Conservation (phyloP, 2,329 filamentous ascomycete species). For the Arthrobotrys conoides region DNA sequence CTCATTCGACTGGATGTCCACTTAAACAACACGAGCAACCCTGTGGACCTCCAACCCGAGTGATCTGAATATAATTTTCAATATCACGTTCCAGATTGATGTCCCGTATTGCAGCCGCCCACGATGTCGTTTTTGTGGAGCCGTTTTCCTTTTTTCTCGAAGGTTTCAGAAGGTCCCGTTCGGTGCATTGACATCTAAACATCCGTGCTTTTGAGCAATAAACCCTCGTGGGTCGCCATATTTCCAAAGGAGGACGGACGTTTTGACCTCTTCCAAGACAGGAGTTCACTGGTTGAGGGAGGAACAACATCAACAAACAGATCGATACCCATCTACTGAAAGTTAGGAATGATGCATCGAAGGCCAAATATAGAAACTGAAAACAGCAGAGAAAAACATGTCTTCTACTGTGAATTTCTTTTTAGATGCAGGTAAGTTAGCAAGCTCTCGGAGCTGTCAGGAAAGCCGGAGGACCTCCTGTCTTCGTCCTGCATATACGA, state of each 20-base stretch:
- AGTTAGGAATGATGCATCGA: slow-evolving; percentile 29
- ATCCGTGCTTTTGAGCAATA: slow-evolving; percentile 55
- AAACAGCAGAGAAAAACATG: slow-evolving; percentile 11
- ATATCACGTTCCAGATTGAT: slow-evolving; percentile 50
- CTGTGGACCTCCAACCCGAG: slow-evolving; percentile 19
- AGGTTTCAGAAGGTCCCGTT: slow-evolving; percentile 49
- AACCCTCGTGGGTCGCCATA: slow-evolving; percentile 46
- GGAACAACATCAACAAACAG: slow-evolving; percentile 39
- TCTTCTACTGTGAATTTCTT: slow-evolving; percentile 19
- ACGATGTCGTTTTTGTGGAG: slow-evolving; percentile 27
- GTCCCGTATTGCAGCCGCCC: slow-evolving; percentile 45
- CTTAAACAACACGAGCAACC: slow-evolving; percentile 32
- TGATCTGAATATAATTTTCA: slow-evolving; percentile 20
- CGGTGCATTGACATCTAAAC: slow-evolving; percentile 59
- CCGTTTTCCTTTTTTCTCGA: slow-evolving; percentile 55
- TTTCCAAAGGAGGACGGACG: slow-evolving; percentile 58
- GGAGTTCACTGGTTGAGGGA: slow-evolving; percentile 32
- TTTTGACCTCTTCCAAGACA: slow-evolving; percentile 60
- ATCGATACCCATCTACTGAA: slow-evolving; percentile 34
- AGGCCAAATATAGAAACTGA: slow-evolving; percentile 54
- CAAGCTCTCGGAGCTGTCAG: slow-evolving; percentile 22
- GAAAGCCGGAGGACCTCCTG: slow-evolving; percentile 11
- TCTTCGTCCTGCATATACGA: slow-evolving; percentile 31
- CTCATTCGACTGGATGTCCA: slow-evolving; percentile 12
- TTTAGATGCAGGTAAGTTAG: slow-evolving; percentile 24